These are phyloP conservation scores for Pelargonium fulgidum DNA, from an alignment of 441 rosid species.

Conservation along the genomic window DNA sequence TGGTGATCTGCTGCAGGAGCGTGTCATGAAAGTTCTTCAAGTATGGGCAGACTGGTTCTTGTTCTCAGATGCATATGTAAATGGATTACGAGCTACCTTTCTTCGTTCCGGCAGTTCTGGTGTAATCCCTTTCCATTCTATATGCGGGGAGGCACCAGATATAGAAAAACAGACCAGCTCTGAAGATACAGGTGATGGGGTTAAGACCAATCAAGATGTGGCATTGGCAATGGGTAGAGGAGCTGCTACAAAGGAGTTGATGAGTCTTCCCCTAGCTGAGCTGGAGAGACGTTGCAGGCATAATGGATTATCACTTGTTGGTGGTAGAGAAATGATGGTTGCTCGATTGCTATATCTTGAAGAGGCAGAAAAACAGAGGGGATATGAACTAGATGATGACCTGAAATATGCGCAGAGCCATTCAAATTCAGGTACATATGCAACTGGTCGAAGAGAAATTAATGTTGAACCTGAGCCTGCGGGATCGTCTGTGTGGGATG, in stretches of 20 bases:
- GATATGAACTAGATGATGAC: slow-evolving; percentile 73
- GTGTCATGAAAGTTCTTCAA: slow-evolving; percentile 93
- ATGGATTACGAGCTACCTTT: slow-evolving; percentile 92
- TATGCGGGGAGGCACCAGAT: slow-evolving; percentile 82
- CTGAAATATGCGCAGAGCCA: slow-evolving; percentile 50
- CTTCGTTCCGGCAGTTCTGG: slow-evolving; percentile 87
- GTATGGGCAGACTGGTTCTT: slow-evolving; percentile 99
- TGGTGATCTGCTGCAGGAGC: slow-evolving; percentile 52
- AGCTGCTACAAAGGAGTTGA: slow-evolving; percentile 84
- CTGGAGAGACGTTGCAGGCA: slow-evolving; percentile 97
- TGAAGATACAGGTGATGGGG: slow-evolving; percentile 43
- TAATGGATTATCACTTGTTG: slow-evolving; percentile 93
- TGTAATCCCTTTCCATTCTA: slow-evolving; percentile 74
- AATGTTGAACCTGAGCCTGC: slow-evolving; percentile 43
- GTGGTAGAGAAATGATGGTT: slow-evolving; percentile 99
- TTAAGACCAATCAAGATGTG: slow-evolving; percentile 64
- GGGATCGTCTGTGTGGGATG: slow-evolving; percentile 41
- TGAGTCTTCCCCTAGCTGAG: slow-evolving; percentile 87
- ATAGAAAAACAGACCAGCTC: slow-evolving; percentile 52
- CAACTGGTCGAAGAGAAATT: slow-evolving; percentile 46
- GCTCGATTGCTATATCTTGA: slow-evolving; percentile 84
- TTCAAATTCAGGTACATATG: slow-evolving; percentile 40
- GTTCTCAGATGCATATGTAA: slow-evolving; percentile 95
- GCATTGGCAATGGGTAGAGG: slow-evolving; percentile 96
- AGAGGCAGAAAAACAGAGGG: slow-evolving; percentile 91